phyloP scores from a whole-genome alignment of 768 basidiomycete species.

The Boletellus ananas region DNA sequence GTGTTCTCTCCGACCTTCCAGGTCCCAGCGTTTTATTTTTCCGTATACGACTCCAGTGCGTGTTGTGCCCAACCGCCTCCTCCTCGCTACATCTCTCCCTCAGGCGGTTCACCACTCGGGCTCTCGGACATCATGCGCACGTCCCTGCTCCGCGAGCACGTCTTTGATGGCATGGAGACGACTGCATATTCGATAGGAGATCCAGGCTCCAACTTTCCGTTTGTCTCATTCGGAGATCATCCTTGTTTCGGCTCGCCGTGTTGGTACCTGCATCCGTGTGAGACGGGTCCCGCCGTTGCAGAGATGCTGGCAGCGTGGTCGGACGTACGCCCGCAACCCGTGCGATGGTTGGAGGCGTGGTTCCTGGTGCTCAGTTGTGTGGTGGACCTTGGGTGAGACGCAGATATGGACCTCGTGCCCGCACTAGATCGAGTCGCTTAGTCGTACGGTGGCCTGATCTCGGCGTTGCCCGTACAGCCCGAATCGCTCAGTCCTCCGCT shows the following conservation, averaged over 20 bases:
- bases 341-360: constrained; percentile 68
- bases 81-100: constrained; percentile 12
- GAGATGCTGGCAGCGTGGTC: constrained; percentile 59
- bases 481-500: no score
- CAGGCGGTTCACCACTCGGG: constrained; percentile 64
- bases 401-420: not conserved
- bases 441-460: no score
- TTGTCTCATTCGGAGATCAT: constrained; percentile 86
- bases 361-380: constrained; percentile 68
- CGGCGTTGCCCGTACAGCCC: no score
- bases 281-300: constrained; percentile 58
- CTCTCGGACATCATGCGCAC: constrained; percentile 55
- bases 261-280: constrained; percentile 90
- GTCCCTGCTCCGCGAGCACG: constrained; percentile 53
- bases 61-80: constrained; percentile 23
- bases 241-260: constrained; percentile 68
- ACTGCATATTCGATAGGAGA: constrained; percentile 55
- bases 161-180: constrained; percentile 40
- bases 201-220: constrained; percentile 56
- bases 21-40: constrained; percentile 84
- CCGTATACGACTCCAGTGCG: constrained; percentile 64
- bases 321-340: not conserved
- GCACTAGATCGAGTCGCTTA: not conserved
- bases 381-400: constrained; percentile 45
- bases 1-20: constrained; percentile 76